These are phyloP conservation scores for Starmerella sp. DNA, from an alignment of 805 yeast species.

Conservation along the genomic window DNA sequence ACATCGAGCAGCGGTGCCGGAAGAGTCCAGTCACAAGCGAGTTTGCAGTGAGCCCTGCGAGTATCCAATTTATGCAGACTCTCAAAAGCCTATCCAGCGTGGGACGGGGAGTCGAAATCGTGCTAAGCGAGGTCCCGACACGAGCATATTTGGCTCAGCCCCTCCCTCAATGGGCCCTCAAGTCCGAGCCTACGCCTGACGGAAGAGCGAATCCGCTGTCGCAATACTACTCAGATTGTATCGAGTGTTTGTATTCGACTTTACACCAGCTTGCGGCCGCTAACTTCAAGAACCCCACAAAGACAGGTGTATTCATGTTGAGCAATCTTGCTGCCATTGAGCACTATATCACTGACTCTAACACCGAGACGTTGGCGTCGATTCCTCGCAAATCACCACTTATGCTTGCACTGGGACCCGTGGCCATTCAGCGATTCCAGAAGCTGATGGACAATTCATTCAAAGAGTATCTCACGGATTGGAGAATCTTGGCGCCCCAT, in stretches of 20 bases:
- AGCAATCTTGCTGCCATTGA: conserved; percentile 19
- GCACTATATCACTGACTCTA: conserved; percentile 18
- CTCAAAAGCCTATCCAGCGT: conserved; percentile 56
- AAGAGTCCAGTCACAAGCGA: conserved; percentile 46
- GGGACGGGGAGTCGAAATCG: conserved; percentile 39
- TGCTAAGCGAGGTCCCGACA: conserved; percentile 42
- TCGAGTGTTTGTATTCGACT: conserved; percentile 59
- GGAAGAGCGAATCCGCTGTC: conserved; percentile 34
- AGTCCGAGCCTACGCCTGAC: conserved; percentile 34
- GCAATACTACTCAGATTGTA: conserved; percentile 60
- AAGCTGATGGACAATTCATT: conserved; percentile 42
- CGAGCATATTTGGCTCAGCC: conserved; percentile 61
- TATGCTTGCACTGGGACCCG: conserved; percentile 23
- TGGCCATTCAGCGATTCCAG: conserved; percentile 34
- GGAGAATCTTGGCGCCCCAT: conserved; percentile 69
- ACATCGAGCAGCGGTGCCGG: conserved; percentile 44
- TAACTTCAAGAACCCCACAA: conserved; percentile 28
- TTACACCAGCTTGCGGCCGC: conserved; percentile 46
- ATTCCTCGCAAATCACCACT: conserved; percentile 35
- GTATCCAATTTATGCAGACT: conserved; percentile 60
- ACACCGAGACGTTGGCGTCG: conserved; percentile 10
- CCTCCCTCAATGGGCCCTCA: conserved; percentile 42
- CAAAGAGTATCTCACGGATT: conserved; percentile 53
- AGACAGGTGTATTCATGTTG: conserved; percentile 36
- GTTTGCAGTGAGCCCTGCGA: conserved; percentile 56